phyloP scores from a whole-genome alignment of 2,329 filamentous ascomycete species.

The Alternaria sp. region DNA sequence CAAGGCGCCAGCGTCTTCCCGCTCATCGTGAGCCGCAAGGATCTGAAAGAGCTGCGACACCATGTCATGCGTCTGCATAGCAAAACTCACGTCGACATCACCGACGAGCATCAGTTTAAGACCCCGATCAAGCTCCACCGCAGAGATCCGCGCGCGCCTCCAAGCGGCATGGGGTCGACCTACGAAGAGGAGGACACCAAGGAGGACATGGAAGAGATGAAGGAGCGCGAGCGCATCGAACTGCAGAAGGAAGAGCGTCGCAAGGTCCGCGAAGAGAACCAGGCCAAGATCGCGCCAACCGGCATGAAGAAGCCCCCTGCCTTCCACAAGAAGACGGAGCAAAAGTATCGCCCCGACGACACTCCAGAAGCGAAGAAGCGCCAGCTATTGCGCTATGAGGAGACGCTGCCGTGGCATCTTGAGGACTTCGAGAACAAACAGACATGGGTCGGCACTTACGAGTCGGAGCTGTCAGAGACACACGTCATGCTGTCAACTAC shows the following conservation, averaged over 20 bases:
- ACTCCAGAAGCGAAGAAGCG: constrained; percentile 75
- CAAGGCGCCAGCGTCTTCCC: constrained; percentile 56
- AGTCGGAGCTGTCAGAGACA: constrained; percentile 83
- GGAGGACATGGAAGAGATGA: constrained; percentile 73
- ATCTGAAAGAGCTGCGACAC: constrained; percentile 79
- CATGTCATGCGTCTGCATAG: constrained; percentile 84
- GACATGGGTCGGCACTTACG: constrained; percentile 90
- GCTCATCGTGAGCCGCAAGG: constrained; percentile 83
- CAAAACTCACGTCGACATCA: constrained; percentile 69
- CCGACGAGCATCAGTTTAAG: constrained; percentile 84
- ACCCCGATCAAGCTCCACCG: constrained; percentile 89
- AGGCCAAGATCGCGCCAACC: constrained; percentile 92
- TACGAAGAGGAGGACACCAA: constrained; percentile 65
- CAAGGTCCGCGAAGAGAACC: constrained; percentile 83
- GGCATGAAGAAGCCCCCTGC: constrained; percentile 71
- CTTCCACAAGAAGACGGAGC: constrained; percentile 81
- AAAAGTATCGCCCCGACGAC: constrained; percentile 83
- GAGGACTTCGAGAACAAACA: constrained; percentile 97
- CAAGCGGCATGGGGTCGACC: constrained; percentile 55
- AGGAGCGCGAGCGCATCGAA: constrained; percentile 67
- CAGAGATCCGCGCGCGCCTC: constrained; percentile 76
- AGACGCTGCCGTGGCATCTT: constrained; percentile 94
- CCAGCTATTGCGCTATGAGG: constrained; percentile 80
- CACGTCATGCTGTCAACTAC: constrained; percentile 76
- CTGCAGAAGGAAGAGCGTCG: constrained; percentile 77